Evolutionary conservation across 306 rosid species (phyloP), one percentile per base, ranked within the genome.

Genomic region (Cucurbita ficifolia): DNA sequence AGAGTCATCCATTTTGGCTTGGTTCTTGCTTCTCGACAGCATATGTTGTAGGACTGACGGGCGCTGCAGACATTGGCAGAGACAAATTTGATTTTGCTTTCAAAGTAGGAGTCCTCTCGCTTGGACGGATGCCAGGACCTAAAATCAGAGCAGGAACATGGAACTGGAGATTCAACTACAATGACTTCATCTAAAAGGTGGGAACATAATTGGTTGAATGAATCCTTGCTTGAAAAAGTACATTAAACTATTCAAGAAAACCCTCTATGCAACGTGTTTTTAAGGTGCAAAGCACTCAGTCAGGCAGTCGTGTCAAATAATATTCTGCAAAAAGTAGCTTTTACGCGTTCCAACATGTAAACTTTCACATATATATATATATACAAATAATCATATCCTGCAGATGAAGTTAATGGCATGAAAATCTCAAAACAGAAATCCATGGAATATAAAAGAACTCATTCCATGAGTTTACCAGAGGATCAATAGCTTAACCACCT

Each of bases 61-160:
- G 79, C 4, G 72, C 58, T 61, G 82, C 62, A 7, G 92, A 14
- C 69, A 79, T 80, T 75, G 87, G 17, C 64, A 65, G 17, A 24
- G 90, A 14, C 8, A 82, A 73, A 70, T 89, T 90, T 48, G 91
- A 86, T 75, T 94, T 87, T 76, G 86, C 49, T 86, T 87, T 94
- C 19, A 85, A 67, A 78, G 74, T 39, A 76, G 86, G 82, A 68
- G 78, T 75, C 60, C 97, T 87, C 98, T 89, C 53, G 87, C 96
- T 63, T 96, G 87, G 45, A 90, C 91, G 68, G 96, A 91, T 50
- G 99, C 97, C 75, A 96, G 95, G 83, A 91, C 85, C 97, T 91
- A 48, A 75, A 71, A 58, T 54, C 73, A 78, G 80, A 80, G 68
- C 70, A 35, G 18, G 18, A 72, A 40, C 45, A 18, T 18, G 17